Base-by-base conservation (phyloP, 106 monocot genomes). In the Dendrobium huoshanense region DNA sequence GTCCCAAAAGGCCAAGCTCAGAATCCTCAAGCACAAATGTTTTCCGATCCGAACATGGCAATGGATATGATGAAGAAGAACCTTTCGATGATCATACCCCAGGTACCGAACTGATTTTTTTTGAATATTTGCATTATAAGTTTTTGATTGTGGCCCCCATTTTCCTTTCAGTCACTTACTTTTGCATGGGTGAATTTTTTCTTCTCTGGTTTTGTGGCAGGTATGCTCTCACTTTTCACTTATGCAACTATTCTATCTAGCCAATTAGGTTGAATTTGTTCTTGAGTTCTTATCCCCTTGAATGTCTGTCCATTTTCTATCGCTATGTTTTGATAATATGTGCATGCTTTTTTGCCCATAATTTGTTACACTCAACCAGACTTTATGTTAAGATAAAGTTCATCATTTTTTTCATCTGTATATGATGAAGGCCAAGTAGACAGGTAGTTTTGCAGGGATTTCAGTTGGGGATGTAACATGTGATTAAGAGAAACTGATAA, bases 1-100 rank as follows among this genome's bases (percentile, higher is more conserved):
- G 95, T 99, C 67, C 93, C 99, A 59, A 91, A 93, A 88, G 99
- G 90, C 6, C 94, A 99, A 55, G 89, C 91, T 58, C 86, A 85
- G 83, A 91, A 95, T 84, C 85, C 99, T n/a, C 92, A 95, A 74
- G 99, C 99, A 44, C 95, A 95, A 80, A 99, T 99, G 99, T 95
- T 99, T 85, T 95, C 95, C 79, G 99, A 99, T 87, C 99, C 99
- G 72, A 99, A 95, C 85, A 95, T 99, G 95, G 99, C 99, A 29
- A 91, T 95, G 89, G 99, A 99, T 78, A 99, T 99, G 99, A 99
- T 99, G 99, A 99, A 99, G 90, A 99, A 99, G 79, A 99, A 99
- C 59, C 88, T 99, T 9, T 99, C 99, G 54, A 99, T 99, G 99
- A 93, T 99, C 56, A 87, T 99, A 42, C 99, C 99, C 15, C 99